phyloP scores from a whole-genome alignment of 352 stramenopile species.

The Globisporangium parvum region DNA sequence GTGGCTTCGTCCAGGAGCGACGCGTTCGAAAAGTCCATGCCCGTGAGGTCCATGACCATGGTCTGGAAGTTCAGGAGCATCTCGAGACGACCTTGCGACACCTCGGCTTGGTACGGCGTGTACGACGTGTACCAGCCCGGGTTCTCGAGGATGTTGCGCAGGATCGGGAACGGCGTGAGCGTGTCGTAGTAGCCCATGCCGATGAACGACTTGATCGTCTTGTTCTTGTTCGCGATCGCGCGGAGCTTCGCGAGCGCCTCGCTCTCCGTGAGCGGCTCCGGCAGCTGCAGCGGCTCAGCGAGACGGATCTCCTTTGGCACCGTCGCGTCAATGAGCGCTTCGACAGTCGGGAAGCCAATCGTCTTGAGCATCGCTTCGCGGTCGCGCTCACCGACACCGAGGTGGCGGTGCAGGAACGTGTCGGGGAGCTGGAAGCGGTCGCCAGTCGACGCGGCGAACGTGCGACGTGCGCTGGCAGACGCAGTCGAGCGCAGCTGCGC shows the following conservation, averaged over 20 bases:
- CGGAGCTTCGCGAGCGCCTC: slow-evolving; percentile 90
- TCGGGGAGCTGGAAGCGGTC: slow-evolving; percentile 46
- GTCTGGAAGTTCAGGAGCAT: slow-evolving; percentile 99
- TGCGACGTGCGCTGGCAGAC: slow-evolving; percentile 3
- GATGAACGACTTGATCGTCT: slow-evolving; percentile 95
- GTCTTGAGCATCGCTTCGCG: slow-evolving; percentile 89
- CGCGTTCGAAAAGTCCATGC: slow-evolving; percentile 95
- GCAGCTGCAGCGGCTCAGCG: slow-evolving; percentile 45
- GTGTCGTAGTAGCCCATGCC: slow-evolving; percentile 98
- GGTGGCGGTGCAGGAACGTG: slow-evolving; percentile 65
- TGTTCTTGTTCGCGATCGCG: slow-evolving; percentile 93
- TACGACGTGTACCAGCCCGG: slow-evolving; percentile 98
- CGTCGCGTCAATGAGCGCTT: slow-evolving; percentile 92
- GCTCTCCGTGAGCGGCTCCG: slow-evolving; percentile 86
- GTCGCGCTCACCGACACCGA: slow-evolving; percentile 90
- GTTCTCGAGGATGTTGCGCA: slow-evolving; percentile 98
- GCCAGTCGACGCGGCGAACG: slow-evolving; percentile 1
- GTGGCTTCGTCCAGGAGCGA: slow-evolving; percentile 98
- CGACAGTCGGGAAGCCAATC: slow-evolving; percentile 91
- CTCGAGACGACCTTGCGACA: slow-evolving; percentile 97
- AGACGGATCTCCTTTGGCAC: slow-evolving; percentile 93
- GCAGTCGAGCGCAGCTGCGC: slow-evolving; percentile 3
- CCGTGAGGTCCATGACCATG: slow-evolving; percentile 95
- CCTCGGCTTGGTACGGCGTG: slow-evolving; percentile 99
- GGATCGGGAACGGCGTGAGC: slow-evolving; percentile 93